These are phyloP conservation scores for Leccinum sublutescens DNA, from an alignment of 768 basidiomycete genomes.

Conservation along the genomic window DNA sequence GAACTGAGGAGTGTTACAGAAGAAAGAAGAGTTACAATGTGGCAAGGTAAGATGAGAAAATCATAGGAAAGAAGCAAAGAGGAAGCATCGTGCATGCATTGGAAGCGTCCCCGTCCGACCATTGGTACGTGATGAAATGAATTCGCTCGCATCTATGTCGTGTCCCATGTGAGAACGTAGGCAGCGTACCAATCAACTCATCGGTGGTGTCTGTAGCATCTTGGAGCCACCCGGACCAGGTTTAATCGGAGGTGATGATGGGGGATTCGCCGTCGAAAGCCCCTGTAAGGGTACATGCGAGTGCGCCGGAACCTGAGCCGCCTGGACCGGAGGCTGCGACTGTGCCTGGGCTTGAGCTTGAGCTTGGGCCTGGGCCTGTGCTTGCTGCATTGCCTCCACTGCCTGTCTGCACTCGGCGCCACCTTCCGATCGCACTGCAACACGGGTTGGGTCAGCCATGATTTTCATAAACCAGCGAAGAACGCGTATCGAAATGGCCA, in stretches of 20 bases:
- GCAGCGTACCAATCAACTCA: conserved; percentile 10
- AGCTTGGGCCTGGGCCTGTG: conserved; percentile 27
- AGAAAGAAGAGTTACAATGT: conserved; percentile 10
- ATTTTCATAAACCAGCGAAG: conserved; percentile 24
- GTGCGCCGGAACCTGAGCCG: conserved; percentile 18
- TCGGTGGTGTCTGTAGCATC: conserved; percentile 16
- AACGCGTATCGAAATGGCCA: conserved; percentile 20
- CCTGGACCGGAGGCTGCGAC: conserved; percentile 22
- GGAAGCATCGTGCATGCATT: conserved; percentile 4
- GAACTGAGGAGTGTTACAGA: conserved; percentile 2
- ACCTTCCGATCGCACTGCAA: conserved; percentile 77
- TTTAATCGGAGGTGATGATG: conserved; percentile 19
- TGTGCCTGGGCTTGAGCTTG: conserved; percentile 19
- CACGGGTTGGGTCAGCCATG: conserved; percentile 23
- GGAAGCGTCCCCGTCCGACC: conserved; percentile 23
- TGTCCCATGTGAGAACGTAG: conserved; percentile 8
- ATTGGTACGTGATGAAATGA: conserved; percentile 9
- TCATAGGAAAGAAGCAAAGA: not conserved
- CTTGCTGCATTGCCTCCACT: conserved; percentile 38
- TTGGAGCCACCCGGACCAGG: conserved; percentile 27
- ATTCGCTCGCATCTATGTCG: conserved; percentile 20
- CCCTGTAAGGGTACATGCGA: conserved; percentile 25
- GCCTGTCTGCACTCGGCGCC: conserved; percentile 69
- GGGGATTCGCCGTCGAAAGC: conserved; percentile 17
- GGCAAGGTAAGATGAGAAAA: not conserved